phyloP scores from a whole-genome alignment of 1,284 basidiomycete genomes.

The Cryptococcus sp. region DNA sequence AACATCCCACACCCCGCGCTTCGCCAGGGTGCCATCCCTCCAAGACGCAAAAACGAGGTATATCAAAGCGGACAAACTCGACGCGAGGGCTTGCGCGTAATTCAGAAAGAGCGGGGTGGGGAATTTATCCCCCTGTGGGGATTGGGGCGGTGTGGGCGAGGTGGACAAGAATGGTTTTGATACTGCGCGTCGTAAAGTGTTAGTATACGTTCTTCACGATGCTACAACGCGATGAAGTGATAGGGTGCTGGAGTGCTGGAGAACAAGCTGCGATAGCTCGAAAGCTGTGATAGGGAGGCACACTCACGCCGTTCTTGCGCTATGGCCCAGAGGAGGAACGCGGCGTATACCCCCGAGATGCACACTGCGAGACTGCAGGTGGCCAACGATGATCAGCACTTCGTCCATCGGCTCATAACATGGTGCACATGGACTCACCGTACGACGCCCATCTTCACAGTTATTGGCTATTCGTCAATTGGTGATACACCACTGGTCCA shows the following conservation, averaged over 20 bases:
- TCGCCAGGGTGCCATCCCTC: slow-evolving; percentile 17
- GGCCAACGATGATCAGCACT: background rate
- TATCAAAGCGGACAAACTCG: slow-evolving; percentile 71
- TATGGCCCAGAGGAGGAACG: slow-evolving; percentile 74
- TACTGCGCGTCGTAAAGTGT: slow-evolving; percentile 56
- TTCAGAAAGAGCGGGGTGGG: slow-evolving; percentile 84
- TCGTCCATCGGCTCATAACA: background rate
- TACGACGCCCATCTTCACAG: slow-evolving; percentile 13
- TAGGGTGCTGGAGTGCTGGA: background rate
- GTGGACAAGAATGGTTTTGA: slow-evolving; percentile 77
- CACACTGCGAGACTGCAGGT: slow-evolving; percentile 45
- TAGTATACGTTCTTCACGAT: slow-evolving; percentile 6
- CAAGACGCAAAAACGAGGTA: slow-evolving; percentile 67
- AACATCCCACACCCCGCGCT: slow-evolving; percentile 11
- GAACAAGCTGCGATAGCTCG: background rate
- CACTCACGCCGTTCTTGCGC: slow-evolving; percentile 82
- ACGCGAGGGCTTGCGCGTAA: slow-evolving; percentile 80
- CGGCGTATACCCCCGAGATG: slow-evolving; percentile 52
- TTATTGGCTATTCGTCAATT: too few species aligned
- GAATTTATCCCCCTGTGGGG: slow-evolving; percentile 69
- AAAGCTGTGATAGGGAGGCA: background rate
- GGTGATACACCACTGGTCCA: too few species aligned
- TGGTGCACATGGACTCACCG: slow-evolving; percentile 2
- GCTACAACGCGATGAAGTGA: background rate
- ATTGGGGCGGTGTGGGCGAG: slow-evolving; percentile 48